phyloP scores from a whole-genome alignment of 768 basidiomycete species.

The Amanita molliuscula region DNA sequence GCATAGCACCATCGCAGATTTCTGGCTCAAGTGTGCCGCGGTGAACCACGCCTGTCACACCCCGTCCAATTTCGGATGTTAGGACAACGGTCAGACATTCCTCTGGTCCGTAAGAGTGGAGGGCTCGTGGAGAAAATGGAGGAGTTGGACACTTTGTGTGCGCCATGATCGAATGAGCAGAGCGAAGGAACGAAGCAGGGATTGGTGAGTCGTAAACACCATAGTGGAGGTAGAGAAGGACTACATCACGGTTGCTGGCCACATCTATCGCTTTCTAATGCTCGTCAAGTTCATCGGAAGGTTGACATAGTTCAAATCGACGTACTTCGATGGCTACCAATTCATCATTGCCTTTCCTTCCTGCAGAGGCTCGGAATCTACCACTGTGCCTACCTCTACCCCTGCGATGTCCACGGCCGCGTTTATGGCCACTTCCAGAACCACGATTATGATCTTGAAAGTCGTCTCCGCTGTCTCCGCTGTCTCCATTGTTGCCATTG shows the following conservation, averaged over 20 bases:
- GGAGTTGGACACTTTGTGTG: not conserved
- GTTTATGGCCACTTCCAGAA: constrained; percentile 4
- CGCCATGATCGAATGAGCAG: constrained; percentile 7
- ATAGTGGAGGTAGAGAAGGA: constrained; percentile 9
- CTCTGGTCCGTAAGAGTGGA: constrained; percentile 6
- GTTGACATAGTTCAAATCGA: constrained; percentile 6
- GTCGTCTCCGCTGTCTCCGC: too few species aligned
- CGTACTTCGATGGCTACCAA: constrained; percentile 6
- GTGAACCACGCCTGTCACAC: constrained; percentile 11
- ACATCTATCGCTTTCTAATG: constrained; percentile 4
- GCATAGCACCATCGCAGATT: constrained; percentile 1
- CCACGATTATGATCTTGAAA: constrained; percentile 1
- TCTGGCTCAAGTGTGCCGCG: constrained; percentile 12
- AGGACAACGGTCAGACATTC: constrained; percentile 11
- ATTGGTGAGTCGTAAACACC: constrained; percentile 6
- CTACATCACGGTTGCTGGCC: not conserved
- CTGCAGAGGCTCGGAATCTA: constrained; percentile 7
- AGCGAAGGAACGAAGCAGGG: constrained; percentile 8
- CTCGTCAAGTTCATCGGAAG: constrained; percentile 4
- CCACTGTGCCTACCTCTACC: not conserved
- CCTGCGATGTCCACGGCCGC: constrained; percentile 1
- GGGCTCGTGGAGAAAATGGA: constrained; percentile 9
- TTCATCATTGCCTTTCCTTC: constrained; percentile 8
- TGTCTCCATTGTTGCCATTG: too few species aligned
- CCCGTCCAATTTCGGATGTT: constrained; percentile 12